Conservation (phyloP, 108 stramenopile species). For the Epithemia pelagica region DNA sequence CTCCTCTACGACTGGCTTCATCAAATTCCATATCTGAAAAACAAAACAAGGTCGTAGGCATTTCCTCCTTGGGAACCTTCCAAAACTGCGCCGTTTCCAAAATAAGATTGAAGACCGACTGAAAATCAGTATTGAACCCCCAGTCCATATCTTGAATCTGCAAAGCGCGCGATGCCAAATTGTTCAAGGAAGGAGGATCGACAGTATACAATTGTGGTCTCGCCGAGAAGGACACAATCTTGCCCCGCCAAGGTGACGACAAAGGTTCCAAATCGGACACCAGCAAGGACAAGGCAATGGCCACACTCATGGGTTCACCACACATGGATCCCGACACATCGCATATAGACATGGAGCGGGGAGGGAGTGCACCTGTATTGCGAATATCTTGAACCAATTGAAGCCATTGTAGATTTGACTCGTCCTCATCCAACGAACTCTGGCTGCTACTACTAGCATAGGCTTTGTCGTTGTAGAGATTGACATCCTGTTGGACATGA, state of each 20-base stretch:
- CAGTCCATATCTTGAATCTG: neutral
- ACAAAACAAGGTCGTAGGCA: neutral
- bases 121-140: constrained; percentile 6
- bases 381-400: neutral
- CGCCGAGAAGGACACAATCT: constrained; percentile 2
- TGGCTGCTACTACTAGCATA: no score
- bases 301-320: constrained; percentile 1
- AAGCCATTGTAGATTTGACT: neutral
- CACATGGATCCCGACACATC: constrained; percentile 9
- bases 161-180: neutral
- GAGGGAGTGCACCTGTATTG: neutral
- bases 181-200: neutral
- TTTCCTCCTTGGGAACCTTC: neutral
- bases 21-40: constrained; percentile 12
- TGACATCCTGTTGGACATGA: no score
- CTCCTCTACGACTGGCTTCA: neutral
- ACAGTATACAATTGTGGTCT: neutral
- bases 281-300: constrained; percentile 6
- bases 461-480: neutral
- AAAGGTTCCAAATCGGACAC: neutral
- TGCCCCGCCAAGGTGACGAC: neutral
- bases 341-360: constrained; percentile 2
- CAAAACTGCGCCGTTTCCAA: constrained; percentile 3
- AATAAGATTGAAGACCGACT: neutral
- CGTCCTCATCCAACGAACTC: neutral